Evolutionary conservation across 2,329 filamentous ascomycete genomes (phyloP).

Genomic region (Ophiosphaerella korrae): DNA sequence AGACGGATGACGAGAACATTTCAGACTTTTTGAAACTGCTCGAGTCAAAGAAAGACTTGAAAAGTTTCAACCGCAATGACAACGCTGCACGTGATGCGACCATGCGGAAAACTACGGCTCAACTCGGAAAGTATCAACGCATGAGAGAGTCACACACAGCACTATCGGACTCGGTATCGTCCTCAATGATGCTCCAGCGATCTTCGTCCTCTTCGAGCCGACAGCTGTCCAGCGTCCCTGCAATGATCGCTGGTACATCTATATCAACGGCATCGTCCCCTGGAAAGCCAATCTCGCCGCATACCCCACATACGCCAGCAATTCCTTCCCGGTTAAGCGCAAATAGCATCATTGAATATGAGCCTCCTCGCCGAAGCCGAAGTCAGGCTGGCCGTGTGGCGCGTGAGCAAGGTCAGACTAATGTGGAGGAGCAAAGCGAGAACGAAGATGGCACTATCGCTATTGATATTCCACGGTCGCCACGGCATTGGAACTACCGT

Average conservation of each 20-base stretch:
- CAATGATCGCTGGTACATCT: conserved; percentile 67
- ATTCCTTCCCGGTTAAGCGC: conserved; percentile 93
- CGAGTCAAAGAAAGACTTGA: conserved; percentile 84
- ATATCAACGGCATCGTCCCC: conserved; percentile 87
- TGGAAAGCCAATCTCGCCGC: conserved; percentile 83
- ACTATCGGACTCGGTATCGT: conserved; percentile 91
- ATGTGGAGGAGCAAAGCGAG: conserved; percentile 35
- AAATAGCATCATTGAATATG: conserved; percentile 80
- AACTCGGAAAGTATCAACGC: conserved; percentile 81
- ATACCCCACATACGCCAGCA: conserved; percentile 90
- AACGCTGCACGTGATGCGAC: conserved; percentile 65
- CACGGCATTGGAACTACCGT: conserved; percentile 59
- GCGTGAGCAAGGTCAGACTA: conserved; percentile 32
- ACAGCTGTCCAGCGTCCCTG: conserved; percentile 68
- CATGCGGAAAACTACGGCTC: conserved; percentile 76
- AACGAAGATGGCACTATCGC: conserved; percentile 60
- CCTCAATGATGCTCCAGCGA: conserved; percentile 81
- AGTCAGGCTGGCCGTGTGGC: conserved; percentile 40
- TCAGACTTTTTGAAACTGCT: conserved; percentile 89
- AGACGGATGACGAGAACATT: conserved; percentile 88
- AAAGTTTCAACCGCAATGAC: conserved; percentile 74
- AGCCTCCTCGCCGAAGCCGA: conserved; percentile 41
- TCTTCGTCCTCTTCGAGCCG: conserved; percentile 80
- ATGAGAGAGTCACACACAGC: conserved; percentile 90
- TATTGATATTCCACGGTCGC: conserved; percentile 76